Percentiles rank a stretch among this genome's conserved stretches.
These are phyloP conservation scores for Ensete glaucum DNA, from an alignment of 176 grass and related monocot genomes.

Conservation along the genomic window DNA sequence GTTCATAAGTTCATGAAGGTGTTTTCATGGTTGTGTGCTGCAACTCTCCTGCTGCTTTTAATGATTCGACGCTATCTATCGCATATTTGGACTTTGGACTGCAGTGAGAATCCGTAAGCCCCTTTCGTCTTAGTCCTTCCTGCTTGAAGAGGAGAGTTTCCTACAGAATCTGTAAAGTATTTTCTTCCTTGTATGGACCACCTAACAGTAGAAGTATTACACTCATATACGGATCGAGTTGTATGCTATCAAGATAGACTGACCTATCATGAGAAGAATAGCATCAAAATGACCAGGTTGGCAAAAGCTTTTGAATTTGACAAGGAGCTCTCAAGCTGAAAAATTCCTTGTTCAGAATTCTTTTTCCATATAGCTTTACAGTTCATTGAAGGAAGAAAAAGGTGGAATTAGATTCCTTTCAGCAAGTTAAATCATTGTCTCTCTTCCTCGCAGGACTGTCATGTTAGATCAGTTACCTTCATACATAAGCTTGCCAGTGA, in stretches of 20 bases:
- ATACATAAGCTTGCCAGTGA: too few species aligned
- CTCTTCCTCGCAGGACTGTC: too few species aligned
- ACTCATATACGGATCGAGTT: conserved; percentile 9
- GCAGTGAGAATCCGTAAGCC: too few species aligned
- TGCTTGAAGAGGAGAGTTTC: background rate
- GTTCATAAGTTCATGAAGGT: background rate
- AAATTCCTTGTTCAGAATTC: background rate
- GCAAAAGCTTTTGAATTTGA: conserved; percentile 5
- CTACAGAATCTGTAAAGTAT: background rate
- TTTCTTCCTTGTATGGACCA: background rate
- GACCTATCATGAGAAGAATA: conserved; percentile 1
- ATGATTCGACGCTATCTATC: too few species aligned
- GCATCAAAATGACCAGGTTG: conserved; percentile 12
- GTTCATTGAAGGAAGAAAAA: background rate
- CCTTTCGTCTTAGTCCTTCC: background rate
- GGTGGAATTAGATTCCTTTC: too few species aligned
- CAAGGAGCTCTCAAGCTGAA: background rate
- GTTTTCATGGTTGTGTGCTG: background rate
- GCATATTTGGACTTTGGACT: too few species aligned
- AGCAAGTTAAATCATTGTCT: too few species aligned
- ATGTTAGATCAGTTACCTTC: too few species aligned
- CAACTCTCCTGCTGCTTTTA: too few species aligned
- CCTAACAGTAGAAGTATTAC: background rate
- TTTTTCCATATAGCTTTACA: background rate
- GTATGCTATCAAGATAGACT: background rate